Conservation (phyloP, 768 basidiomycete genomes). For the Tulasnella sp. region DNA sequence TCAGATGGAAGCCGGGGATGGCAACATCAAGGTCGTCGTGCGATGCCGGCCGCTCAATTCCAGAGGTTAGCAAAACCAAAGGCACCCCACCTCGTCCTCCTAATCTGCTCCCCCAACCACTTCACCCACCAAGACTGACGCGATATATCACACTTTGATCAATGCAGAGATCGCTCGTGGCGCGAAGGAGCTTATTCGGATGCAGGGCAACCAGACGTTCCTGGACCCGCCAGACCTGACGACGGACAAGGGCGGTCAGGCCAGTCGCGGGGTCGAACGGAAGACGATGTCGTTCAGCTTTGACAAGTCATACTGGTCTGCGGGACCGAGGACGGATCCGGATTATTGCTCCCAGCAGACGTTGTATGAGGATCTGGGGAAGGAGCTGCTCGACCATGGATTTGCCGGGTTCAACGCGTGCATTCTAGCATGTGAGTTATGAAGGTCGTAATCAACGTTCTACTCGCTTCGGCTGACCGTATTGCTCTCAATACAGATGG, state of each 20-base stretch:
- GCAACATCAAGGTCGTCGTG: slow-evolving; percentile 46
- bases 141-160: not conserved
- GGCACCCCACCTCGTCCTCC: not conserved
- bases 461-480: too few species aligned
- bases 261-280: slow-evolving; percentile 78
- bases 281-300: slow-evolving; percentile 87
- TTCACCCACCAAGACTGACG: not conserved
- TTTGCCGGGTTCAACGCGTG: slow-evolving; percentile 97
- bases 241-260: slow-evolving; percentile 36
- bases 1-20: slow-evolving; percentile 16
- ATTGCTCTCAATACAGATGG: slow-evolving; percentile 39
- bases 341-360: slow-evolving; percentile 91
- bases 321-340: slow-evolving; percentile 78
- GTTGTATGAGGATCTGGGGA: slow-evolving; percentile 85
- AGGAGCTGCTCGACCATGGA: slow-evolving; percentile 87
- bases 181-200: slow-evolving; percentile 86
- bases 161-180: slow-evolving; percentile 77
- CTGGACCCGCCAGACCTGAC: slow-evolving; percentile 71
- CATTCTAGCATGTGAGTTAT: slow-evolving; percentile 89
- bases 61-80: slow-evolving; percentile 55
- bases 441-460: not conserved
- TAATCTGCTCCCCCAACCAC: not conserved
- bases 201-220: slow-evolving; percentile 89
- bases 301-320: slow-evolving; percentile 97
- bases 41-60: slow-evolving; percentile 95